A percentile compares a stretch with the other conserved stretches of the same genome.
Conservation (phyloP, 23 red algal genomes). For the Gracilaria gracilis region DNA sequence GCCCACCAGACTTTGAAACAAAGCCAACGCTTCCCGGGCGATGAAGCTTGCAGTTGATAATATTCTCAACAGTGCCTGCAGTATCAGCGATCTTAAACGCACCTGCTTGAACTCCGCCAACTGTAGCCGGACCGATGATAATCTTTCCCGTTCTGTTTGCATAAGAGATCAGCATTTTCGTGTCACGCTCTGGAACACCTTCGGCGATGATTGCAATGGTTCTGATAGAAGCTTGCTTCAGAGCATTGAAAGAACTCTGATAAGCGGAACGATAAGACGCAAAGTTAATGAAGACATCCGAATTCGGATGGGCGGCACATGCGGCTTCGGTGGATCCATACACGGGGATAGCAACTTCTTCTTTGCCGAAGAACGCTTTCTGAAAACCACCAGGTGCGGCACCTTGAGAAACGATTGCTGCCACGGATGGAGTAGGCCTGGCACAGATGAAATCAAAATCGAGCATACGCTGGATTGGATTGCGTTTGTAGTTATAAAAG, state of each 20-base stretch:
- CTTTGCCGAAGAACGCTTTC: slow-evolving; percentile 96
- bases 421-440: slow-evolving; percentile 80
- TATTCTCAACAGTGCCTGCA: slow-evolving; percentile 98
- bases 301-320: slow-evolving; percentile 75
- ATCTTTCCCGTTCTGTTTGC: slow-evolving; percentile 72
- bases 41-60: slow-evolving; percentile 92
- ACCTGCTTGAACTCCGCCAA: slow-evolving; percentile 96
- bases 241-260: slow-evolving; percentile 70
- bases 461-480: slow-evolving; percentile 97
- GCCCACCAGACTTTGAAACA: slow-evolving; percentile 96
- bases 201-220: slow-evolving; percentile 97
- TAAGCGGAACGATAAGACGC: slow-evolving; percentile 95
- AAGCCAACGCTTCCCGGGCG: slow-evolving; percentile 96
- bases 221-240: slow-evolving; percentile 75
- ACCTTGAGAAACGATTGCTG: slow-evolving; percentile 90
- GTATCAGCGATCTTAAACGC: slow-evolving; percentile 97
- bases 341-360: slow-evolving; percentile 93
- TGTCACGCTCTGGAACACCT: slow-evolving; percentile 94
- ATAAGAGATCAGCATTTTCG: slow-evolving; percentile 83
- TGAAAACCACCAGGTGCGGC: slow-evolving; percentile 91
- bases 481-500: slow-evolving; percentile 97
- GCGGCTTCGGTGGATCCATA: slow-evolving; percentile 89
- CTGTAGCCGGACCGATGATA: slow-evolving; percentile 98
- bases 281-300: slow-evolving; percentile 97
- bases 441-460: slow-evolving; percentile 99